Base-by-base conservation (phyloP, 2,329 filamentous ascomycete species). In the Cryphonectria radicalis region DNA sequence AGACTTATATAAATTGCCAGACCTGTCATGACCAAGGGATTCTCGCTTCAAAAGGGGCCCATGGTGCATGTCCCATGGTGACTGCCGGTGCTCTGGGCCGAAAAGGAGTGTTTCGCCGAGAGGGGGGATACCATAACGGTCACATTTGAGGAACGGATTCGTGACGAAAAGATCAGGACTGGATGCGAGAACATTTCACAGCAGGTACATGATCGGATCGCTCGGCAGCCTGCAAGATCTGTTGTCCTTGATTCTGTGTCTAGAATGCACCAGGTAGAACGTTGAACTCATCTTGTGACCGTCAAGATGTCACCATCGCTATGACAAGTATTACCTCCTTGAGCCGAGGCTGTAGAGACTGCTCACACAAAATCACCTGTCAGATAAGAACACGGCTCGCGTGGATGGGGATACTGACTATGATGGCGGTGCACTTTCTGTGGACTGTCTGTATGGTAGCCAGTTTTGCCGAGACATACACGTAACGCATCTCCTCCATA, bases 401-500 rank as follows among this genome's bases (percentile, higher is more conserved):
- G 55, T 32, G 55, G 55, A 35, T 59, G 55, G 55, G 13, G 25
- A 17, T 8, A 57, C 53, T 57, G 25, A 57, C 53, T 32, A 25
- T 17, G n/a, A 17, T 28, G 4, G 10, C 55, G 17, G 28, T 59
- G 25, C 55, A 8, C 28, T 7, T 17, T 19, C 55, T 50, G 55
- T 32, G 13, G 11, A 59, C 11, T 32, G 5, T 57, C 11, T 32
- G 5, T 57, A 28, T 59, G 55, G 55, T 5, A 28, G 53, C 55
- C 25, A 59, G 25, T 13, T 59, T 35, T 59, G 55, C 28, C 55
- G 55, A 59, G 35, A 62, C 59, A 62, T 62, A 62, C 17, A 59
- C 53, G 25, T 59, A 32, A 32, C 55, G 55, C 25, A 19, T 32
- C 25, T 4, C 17, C 25, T 1, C 17, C 25, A 19, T 19, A 7